phyloP scores from a whole-genome alignment of 345 rosid genomes.

The Populus simonii region DNA sequence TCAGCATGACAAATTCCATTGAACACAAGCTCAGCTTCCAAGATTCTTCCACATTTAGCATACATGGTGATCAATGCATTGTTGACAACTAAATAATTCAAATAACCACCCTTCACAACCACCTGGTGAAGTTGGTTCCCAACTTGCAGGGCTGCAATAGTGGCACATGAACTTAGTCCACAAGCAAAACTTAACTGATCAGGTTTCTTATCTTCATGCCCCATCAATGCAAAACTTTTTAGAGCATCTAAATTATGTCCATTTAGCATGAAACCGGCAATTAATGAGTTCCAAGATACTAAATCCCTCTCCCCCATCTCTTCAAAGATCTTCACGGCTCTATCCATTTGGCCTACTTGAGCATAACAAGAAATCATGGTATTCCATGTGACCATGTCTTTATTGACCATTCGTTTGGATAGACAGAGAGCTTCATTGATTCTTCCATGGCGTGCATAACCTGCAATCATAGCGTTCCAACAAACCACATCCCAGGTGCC shows the following conservation, averaged over 20 bases:
- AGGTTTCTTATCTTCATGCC: slow-evolving; percentile 53
- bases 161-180: slow-evolving; percentile 69
- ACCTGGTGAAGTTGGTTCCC: slow-evolving; percentile 43
- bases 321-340: slow-evolving; percentile 30
- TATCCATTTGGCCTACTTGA: slow-evolving; percentile 29
- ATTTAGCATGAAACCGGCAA: slow-evolving; percentile 59
- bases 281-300: slow-evolving; percentile 78
- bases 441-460: slow-evolving; percentile 32
- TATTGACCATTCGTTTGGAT: slow-evolving; percentile 31
- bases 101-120: slow-evolving; percentile 13
- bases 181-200: slow-evolving; percentile 72
- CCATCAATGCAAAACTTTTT: slow-evolving; percentile 50
- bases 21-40: slow-evolving; percentile 24
- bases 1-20: slow-evolving; percentile 17
- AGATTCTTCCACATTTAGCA: slow-evolving; percentile 39
- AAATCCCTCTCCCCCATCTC: slow-evolving; percentile 47
- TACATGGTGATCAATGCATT: slow-evolving; percentile 34
- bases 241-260: slow-evolving; percentile 58
- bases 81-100: slow-evolving; percentile 18
- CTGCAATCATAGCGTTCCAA: slow-evolving; percentile 41
- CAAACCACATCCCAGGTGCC: slow-evolving; percentile 33
- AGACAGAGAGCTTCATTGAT: slow-evolving; percentile 34
- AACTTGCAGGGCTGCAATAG: slow-evolving; percentile 39
- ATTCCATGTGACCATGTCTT: slow-evolving; percentile 44
- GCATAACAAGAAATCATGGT: slow-evolving; percentile 45